These are phyloP conservation scores for Dactylellina cionopaga DNA, from an alignment of 2,329 filamentous ascomycete genomes.

Conservation along the genomic window DNA sequence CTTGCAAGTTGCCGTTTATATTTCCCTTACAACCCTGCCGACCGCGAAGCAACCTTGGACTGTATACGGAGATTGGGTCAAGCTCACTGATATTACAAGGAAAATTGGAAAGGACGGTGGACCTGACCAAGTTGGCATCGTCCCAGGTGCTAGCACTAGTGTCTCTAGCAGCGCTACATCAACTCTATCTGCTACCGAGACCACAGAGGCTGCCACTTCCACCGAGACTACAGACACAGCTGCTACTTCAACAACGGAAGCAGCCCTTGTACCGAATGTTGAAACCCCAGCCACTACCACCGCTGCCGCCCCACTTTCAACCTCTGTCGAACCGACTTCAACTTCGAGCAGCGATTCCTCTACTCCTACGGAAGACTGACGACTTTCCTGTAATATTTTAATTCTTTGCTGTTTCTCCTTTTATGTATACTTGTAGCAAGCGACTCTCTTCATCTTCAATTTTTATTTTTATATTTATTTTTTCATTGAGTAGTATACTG, in stretches of 20 bases:
- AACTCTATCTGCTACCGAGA: not conserved
- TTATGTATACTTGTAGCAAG: conserved; percentile 6
- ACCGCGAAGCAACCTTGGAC: conserved; percentile 5
- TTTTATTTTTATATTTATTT: not conserved
- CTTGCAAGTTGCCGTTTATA: conserved; percentile 28
- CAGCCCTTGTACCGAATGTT: not conserved
- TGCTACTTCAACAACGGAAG: not conserved
- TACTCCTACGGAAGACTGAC: not conserved
- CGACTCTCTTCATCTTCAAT: no score
- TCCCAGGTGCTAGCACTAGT: conserved; percentile 1
- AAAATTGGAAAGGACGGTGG: conserved; percentile 43
- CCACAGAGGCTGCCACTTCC: no score
- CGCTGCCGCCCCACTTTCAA: not conserved
- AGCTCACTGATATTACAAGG: conserved; percentile 37
- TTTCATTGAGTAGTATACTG: not conserved
- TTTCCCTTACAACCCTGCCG: conserved; percentile 18
- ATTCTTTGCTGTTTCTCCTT: conserved; percentile 7
- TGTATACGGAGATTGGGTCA: conserved; percentile 26
- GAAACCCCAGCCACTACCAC: not conserved
- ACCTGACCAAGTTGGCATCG: conserved; percentile 27
- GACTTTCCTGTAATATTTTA: not conserved
- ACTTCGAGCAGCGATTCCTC: not conserved
- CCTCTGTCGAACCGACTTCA: not conserved
- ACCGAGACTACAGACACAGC: conserved; percentile 4
- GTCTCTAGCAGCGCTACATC: not conserved